A percentile compares a stretch with the other conserved stretches of the same genome.
These are phyloP conservation scores for Rhodomyrtus psidioides DNA, from an alignment of 441 rosid species.

Conservation along the genomic window DNA sequence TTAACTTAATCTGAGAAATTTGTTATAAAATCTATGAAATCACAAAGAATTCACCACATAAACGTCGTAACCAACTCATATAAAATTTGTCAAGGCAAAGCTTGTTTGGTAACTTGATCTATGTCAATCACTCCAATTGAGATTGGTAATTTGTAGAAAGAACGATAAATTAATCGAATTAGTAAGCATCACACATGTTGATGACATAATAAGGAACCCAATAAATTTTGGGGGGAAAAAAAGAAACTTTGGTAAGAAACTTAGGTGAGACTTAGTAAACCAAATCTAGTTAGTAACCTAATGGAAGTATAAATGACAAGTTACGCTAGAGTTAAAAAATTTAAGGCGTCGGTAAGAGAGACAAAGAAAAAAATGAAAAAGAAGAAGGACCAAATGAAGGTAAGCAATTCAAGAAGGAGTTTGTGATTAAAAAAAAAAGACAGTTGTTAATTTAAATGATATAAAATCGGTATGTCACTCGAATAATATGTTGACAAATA, in stretches of 20 bases:
- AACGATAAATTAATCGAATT: background rate
- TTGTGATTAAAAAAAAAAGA: background rate
- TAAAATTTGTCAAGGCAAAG: background rate
- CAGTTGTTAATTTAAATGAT: background rate
- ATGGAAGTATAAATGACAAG: background rate
- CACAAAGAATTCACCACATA: background rate
- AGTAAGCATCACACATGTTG: background rate
- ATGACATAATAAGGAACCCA: background rate
- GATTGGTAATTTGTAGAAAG: background rate
- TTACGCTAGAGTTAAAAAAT: background rate
- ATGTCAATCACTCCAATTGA: background rate
- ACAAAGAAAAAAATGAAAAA: background rate
- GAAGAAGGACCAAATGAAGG: background rate
- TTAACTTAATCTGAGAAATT: background rate
- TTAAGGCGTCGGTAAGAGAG: background rate
- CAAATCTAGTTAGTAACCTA: background rate
- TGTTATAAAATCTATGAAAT: background rate
- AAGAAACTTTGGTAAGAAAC: background rate
- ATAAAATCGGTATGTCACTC: background rate
- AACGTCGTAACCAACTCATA: background rate
- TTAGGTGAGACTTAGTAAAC: background rate
- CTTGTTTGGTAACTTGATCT: background rate
- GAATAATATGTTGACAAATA: background rate
- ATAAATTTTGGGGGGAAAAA: background rate
- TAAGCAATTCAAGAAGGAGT: background rate